These are phyloP conservation scores for Saccharomycopsis guyanensis DNA, from an alignment of 805 yeast genomes.

Conservation along the genomic window DNA sequence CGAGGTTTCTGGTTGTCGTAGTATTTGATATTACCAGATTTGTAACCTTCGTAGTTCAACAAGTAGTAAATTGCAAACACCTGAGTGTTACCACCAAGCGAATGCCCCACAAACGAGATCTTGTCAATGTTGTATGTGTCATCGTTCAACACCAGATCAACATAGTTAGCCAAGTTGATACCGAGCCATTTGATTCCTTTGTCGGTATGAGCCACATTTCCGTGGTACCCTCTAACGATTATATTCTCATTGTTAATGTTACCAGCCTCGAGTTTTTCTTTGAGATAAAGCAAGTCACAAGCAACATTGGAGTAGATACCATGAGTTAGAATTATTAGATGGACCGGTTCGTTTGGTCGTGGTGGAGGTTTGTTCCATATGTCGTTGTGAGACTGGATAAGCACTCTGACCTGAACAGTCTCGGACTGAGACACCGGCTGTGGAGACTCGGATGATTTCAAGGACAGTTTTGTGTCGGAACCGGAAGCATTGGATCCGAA, in stretches of 20 bases:
- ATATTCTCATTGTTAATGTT: slow-evolving; percentile 41
- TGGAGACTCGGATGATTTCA: background rate
- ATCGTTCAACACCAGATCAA: slow-evolving; percentile 44
- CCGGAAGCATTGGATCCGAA: background rate
- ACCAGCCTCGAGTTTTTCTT: slow-evolving; percentile 62
- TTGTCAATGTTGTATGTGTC: slow-evolving; percentile 39
- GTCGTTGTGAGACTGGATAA: slow-evolving; percentile 48
- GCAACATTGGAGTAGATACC: slow-evolving; percentile 87
- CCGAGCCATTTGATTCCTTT: slow-evolving; percentile 84
- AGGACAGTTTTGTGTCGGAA: background rate
- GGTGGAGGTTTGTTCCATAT: slow-evolving; percentile 69
- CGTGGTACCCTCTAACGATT: slow-evolving; percentile 74
- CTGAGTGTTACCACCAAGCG: slow-evolving; percentile 89
- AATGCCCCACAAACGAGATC: slow-evolving; percentile 87
- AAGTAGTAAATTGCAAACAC: slow-evolving; percentile 85
- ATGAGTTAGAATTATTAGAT: slow-evolving; percentile 80
- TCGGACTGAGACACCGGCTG: background rate
- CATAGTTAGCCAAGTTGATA: slow-evolving; percentile 65
- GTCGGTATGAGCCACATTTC: slow-evolving; percentile 83
- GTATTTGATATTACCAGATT: slow-evolving; percentile 7
- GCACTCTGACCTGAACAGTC: slow-evolving; percentile 23
- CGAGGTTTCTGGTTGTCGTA: slow-evolving; percentile 1
- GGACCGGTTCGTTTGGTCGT: slow-evolving; percentile 49
- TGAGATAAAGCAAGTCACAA: slow-evolving; percentile 83
- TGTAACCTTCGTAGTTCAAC: slow-evolving; percentile 29